Evolutionary conservation across 2,329 filamentous ascomycete genomes (phyloP).

Genomic region (Aspergillus pseudoviridinutans): DNA sequence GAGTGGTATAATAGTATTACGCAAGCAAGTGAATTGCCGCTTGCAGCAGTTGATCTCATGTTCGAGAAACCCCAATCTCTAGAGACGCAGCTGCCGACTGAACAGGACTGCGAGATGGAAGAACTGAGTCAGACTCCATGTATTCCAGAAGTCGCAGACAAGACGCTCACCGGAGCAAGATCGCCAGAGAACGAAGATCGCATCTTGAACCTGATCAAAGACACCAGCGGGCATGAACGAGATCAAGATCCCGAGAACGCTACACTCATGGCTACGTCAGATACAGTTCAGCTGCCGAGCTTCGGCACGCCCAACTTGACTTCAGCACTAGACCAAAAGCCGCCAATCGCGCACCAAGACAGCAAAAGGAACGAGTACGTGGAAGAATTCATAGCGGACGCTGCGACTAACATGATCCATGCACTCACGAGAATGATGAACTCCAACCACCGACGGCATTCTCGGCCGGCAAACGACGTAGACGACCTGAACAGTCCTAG

Average conservation of each 20-base stretch:
- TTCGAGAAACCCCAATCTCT: slow-evolving; percentile 12
- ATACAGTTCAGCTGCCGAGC: slow-evolving; percentile 11
- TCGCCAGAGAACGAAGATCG: slow-evolving; percentile 6
- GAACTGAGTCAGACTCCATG: slow-evolving; percentile 3
- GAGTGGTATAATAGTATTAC: slow-evolving; percentile 33
- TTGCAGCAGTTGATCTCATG: slow-evolving; percentile 13
- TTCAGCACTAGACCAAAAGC: slow-evolving; percentile 6
- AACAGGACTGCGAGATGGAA: slow-evolving; percentile 4
- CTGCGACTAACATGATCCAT: slow-evolving; percentile 30
- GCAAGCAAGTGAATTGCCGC: slow-evolving; percentile 16
- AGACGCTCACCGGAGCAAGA: background rate
- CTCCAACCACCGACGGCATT: slow-evolving; percentile 19
- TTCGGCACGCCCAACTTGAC: slow-evolving; percentile 10
- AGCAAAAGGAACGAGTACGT: slow-evolving; percentile 9
- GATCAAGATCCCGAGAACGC: background rate
- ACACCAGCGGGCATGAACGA: background rate
- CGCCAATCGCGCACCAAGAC: slow-evolving; percentile 2
- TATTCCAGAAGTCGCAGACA: slow-evolving; percentile 1
- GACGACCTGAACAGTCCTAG: slow-evolving; percentile 17
- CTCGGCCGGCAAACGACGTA: slow-evolving; percentile 18
- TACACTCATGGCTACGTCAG: background rate
- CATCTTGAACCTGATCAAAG: background rate
- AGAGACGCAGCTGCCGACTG: slow-evolving; percentile 11
- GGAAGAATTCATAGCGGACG: slow-evolving; percentile 24
- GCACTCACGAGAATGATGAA: slow-evolving; percentile 32